Evolutionary conservation across 768 basidiomycete genomes (phyloP).

Genomic region (Mrakia frigida): DNA sequence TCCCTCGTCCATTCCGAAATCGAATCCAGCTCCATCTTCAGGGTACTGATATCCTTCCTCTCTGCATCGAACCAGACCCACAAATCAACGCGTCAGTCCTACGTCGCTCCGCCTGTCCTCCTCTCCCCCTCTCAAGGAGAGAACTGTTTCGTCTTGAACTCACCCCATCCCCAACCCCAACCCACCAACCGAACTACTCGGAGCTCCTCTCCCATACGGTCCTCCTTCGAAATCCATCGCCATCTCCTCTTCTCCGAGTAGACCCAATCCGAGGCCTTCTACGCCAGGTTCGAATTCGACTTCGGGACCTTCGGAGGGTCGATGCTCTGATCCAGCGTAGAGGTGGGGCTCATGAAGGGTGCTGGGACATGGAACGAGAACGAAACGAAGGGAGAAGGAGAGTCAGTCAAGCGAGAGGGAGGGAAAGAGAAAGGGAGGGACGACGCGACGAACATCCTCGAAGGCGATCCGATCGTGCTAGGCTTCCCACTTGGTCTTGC

Average conservation of each 20-base stretch:
- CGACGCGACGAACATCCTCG: neutral
- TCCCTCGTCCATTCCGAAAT: neutral
- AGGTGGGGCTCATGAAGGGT: conserved; percentile 12
- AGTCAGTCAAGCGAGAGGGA: neutral
- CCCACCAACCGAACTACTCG: neutral
- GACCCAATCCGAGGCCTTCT: conserved; percentile 4
- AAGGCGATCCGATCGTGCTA: neutral
- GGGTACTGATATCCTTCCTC: neutral
- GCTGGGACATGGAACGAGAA: neutral
- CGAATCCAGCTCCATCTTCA: conserved; percentile 3
- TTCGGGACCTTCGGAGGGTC: neutral
- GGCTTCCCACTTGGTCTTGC: neutral
- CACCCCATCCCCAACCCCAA: neutral
- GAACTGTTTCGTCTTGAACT: neutral
- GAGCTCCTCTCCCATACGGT: neutral
- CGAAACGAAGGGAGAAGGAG: neutral
- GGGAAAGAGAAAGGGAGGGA: neutral
- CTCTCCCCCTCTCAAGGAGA: no score
- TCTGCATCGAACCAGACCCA: neutral
- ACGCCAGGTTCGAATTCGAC: conserved; percentile 21
- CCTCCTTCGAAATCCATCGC: neutral
- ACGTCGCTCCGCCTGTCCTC: neutral
- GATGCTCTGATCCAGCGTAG: neutral
- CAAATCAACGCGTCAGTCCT: neutral
- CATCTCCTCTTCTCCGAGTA: conserved; percentile 13